Conservation (phyloP, 202 grass and related monocot genomes). For the Panicum hallii region DNA sequence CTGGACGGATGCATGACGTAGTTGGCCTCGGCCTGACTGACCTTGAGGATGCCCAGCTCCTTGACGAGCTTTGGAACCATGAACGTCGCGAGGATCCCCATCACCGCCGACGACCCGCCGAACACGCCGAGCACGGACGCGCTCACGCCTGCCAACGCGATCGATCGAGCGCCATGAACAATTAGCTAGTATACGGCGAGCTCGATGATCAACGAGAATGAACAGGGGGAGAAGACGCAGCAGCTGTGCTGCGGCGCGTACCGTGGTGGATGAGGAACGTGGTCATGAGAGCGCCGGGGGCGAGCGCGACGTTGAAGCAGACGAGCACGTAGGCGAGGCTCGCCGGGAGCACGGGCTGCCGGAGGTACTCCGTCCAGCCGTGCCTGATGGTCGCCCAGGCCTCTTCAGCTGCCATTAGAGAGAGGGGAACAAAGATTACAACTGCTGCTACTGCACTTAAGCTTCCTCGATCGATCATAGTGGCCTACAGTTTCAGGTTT, state of each 20-base stretch:
- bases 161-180: background rate
- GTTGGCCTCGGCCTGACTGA: background rate
- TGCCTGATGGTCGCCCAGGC: slow-evolving; percentile 41
- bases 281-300: slow-evolving; percentile 70
- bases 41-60: slow-evolving; percentile 64
- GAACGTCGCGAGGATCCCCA: slow-evolving; percentile 67
- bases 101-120: slow-evolving; percentile 51
- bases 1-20: background rate
- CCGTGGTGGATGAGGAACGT: slow-evolving; percentile 63
- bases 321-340: slow-evolving; percentile 73
- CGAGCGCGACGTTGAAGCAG: slow-evolving; percentile 70
- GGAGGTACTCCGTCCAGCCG: slow-evolving; percentile 60
- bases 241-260: background rate
- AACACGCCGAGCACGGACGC: slow-evolving; percentile 56
- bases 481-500: background rate
- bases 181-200: background rate
- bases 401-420: slow-evolving; percentile 2
- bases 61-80: slow-evolving; percentile 44
- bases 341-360: slow-evolving; percentile 64
- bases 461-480: background rate
- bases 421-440: background rate
- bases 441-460: background rate
- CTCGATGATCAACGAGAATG: background rate
- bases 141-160: slow-evolving; percentile 32
- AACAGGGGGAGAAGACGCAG: too few relatives aligned